Evolutionary conservation across 148 eudicot genomes (phyloP).

Genomic region (Rhododendron vialii): DNA sequence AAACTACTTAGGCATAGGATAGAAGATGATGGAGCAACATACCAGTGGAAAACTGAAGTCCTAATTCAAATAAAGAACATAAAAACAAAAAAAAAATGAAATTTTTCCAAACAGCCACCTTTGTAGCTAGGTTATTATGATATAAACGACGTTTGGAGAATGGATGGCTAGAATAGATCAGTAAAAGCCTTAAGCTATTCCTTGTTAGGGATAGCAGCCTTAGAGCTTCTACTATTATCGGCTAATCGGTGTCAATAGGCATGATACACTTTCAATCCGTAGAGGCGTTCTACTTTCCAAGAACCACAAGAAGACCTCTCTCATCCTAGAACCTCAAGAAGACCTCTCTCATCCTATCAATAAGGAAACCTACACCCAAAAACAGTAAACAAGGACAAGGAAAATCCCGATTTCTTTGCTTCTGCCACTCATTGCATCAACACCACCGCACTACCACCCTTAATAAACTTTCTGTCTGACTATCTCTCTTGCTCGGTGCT

Average conservation of each 20-base stretch:
- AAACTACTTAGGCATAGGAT: not conserved
- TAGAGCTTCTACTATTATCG: no score
- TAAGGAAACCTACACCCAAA: not conserved
- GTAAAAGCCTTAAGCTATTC: no score
- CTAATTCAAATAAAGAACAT: not conserved
- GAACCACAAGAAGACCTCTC: no score
- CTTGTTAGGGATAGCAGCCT: no score
- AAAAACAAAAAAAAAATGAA: not conserved
- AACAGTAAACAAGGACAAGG: not conserved
- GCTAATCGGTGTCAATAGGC: not conserved
- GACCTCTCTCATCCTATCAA: not conserved
- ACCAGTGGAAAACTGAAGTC: not conserved
- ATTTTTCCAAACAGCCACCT: not conserved
- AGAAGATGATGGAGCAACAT: not conserved
- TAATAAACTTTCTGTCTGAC: not conserved
- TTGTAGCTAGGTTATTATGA: not conserved
- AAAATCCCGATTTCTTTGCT: not conserved
- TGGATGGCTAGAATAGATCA: no score
- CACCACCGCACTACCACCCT: not conserved
- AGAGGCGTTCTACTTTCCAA: not conserved
- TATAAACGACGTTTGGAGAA: no score
- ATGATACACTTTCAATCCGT: not conserved
- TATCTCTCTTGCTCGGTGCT: not conserved
- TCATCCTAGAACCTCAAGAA: no score
- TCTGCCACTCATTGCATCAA: not conserved